Percentiles rank a stretch among this genome's conserved stretches.
These are phyloP conservation scores for Erodium chrysanthum DNA, from an alignment of 441 rosid genomes.

Conservation along the genomic window DNA sequence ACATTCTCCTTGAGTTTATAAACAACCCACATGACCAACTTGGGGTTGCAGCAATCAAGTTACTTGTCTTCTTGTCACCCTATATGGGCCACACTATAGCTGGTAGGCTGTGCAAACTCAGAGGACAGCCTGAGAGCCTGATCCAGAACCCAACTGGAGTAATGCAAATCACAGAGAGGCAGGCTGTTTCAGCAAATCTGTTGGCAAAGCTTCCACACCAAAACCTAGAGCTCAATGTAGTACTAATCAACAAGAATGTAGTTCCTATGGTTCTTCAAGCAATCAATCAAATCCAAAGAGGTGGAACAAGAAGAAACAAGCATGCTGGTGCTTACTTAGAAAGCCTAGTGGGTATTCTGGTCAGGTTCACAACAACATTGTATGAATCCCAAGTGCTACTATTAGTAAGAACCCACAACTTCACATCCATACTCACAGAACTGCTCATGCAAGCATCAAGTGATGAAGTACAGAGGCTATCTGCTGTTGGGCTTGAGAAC, in stretches of 20 bases:
- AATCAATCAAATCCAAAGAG: slow-evolving; percentile 43
- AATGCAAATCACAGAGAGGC: slow-evolving; percentile 53
- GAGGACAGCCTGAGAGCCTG: slow-evolving; percentile 70
- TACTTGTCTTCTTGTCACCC: slow-evolving; percentile 53
- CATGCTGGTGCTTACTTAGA: slow-evolving; percentile 57
- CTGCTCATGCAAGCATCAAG: slow-evolving; percentile 63
- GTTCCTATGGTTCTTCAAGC: slow-evolving; percentile 47
- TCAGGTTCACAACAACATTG: slow-evolving; percentile 75
- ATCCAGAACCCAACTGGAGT: slow-evolving; percentile 32
- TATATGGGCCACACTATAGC: slow-evolving; percentile 55
- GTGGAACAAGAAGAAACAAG: slow-evolving; percentile 58
- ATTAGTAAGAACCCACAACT: slow-evolving; percentile 55
- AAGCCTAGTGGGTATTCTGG: slow-evolving; percentile 70
- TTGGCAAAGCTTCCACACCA: slow-evolving; percentile 73
- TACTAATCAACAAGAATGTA: slow-evolving; percentile 39
- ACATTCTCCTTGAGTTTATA: slow-evolving; percentile 55
- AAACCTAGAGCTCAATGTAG: slow-evolving; percentile 65
- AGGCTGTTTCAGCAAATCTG: slow-evolving; percentile 62
- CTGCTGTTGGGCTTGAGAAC: slow-evolving; percentile 75
- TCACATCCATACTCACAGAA: slow-evolving; percentile 63
- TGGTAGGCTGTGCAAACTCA: slow-evolving; percentile 65
- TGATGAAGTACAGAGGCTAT: slow-evolving; percentile 70
- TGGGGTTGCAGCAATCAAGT: slow-evolving; percentile 52
- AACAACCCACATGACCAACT: slow-evolving; percentile 61
- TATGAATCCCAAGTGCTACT: slow-evolving; percentile 55